Conservation (phyloP, 129 eudicot genomes). For the Centella asiatica region DNA sequence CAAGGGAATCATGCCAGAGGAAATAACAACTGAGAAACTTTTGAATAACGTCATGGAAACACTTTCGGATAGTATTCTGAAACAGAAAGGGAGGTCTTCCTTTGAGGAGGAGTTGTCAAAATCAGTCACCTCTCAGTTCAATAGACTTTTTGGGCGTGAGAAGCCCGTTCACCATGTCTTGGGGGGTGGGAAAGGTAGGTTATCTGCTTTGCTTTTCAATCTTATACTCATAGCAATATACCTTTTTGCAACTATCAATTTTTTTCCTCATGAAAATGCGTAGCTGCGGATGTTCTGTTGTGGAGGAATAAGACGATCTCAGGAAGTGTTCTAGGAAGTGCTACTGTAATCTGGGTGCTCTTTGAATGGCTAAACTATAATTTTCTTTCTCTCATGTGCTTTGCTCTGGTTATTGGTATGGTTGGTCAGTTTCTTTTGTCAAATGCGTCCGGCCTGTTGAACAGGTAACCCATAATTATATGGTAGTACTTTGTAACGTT, state of each 20-base stretch:
- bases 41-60: conserved; percentile 71
- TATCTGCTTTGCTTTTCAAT: neutral
- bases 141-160: conserved; percentile 79
- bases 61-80: conserved; percentile 43
- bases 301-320: conserved; percentile 99
- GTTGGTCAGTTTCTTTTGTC: conserved; percentile 70
- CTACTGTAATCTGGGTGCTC: conserved; percentile 82
- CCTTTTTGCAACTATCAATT: neutral
- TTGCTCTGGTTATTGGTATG: conserved; percentile 48
- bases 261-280: neutral
- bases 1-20: conserved; percentile 68
- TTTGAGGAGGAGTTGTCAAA: conserved; percentile 47
- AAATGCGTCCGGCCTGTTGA: conserved; percentile 29
- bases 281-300: conserved; percentile 91
- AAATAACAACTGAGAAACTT: conserved; percentile 68
- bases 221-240: neutral
- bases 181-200: conserved; percentile 89
- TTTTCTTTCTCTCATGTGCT: conserved; percentile 64
- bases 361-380: conserved; percentile 92
- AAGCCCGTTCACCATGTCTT: conserved; percentile 67
- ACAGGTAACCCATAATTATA: conserved; percentile 26
- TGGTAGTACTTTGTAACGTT: neutral
- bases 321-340: conserved; percentile 52
- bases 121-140: conserved; percentile 44
- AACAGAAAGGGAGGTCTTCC: conserved; percentile 46